A percentile compares a stretch with the other conserved stretches of the same genome.
phyloP scores from a whole-genome alignment of 1,139 yeast genomes.

The Geotrichum australiense region DNA sequence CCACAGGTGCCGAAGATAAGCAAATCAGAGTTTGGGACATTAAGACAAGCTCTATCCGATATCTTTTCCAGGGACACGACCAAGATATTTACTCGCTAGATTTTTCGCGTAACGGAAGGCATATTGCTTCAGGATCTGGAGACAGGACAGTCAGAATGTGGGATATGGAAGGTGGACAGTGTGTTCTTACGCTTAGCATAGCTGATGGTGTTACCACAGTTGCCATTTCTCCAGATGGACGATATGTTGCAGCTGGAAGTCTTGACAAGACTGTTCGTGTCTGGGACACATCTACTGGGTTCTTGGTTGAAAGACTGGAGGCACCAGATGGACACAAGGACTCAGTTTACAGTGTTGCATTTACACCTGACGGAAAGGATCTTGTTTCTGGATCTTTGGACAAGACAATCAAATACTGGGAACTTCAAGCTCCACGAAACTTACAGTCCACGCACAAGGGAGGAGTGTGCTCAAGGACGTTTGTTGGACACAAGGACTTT shows the following conservation, averaged over 20 bases:
- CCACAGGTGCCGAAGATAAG: conserved; percentile 98
- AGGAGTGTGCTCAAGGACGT: conserved; percentile 76
- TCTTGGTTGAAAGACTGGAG: conserved; percentile 80
- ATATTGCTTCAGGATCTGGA: conserved; percentile 93
- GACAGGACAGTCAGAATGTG: conserved; percentile 95
- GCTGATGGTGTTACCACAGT: conserved; percentile 94
- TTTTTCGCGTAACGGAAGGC: conserved; percentile 91
- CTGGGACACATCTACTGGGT: conserved; percentile 93
- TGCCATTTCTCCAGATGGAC: conserved; percentile 77
- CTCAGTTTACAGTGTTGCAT: conserved; percentile 91
- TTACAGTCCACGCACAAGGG: conserved; percentile 38
- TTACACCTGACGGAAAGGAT: conserved; percentile 86
- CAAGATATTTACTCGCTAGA: conserved; percentile 96
- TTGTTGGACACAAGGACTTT: conserved; percentile 94
- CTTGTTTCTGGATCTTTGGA: conserved; percentile 93
- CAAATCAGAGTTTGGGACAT: conserved; percentile 96
- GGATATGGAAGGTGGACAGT: conserved; percentile 90
- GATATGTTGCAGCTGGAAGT: conserved; percentile 92
- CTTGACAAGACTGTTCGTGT: conserved; percentile 93
- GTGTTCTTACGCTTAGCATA: conserved; percentile 54
- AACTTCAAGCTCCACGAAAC: conserved; percentile 50
- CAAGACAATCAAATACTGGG: conserved; percentile 95
- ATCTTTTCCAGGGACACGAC: conserved; percentile 89
- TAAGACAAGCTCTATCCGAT: conserved; percentile 75
- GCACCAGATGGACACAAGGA: conserved; percentile 96